A percentile compares a stretch with the other conserved stretches of the same genome.
phyloP scores from a whole-genome alignment of 495 filamentous ascomycete genomes.

The Neohortaea acidophila region DNA sequence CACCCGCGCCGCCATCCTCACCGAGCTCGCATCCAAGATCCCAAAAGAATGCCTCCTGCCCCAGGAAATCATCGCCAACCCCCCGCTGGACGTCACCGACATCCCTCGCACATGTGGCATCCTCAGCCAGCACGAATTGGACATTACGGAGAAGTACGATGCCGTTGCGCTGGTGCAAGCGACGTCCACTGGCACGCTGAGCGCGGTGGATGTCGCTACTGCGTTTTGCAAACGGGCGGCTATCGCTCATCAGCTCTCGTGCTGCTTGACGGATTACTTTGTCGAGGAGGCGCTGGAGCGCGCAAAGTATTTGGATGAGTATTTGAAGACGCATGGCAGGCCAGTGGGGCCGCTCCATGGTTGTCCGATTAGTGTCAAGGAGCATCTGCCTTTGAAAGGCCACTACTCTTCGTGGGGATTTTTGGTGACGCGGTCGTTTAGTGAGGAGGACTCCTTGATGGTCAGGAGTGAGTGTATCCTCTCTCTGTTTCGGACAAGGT shows the following conservation, averaged over 20 bases:
- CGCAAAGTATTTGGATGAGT: conserved; percentile 42
- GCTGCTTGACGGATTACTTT: conserved; percentile 46
- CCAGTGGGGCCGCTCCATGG: conserved; percentile 33
- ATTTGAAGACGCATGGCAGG: conserved; percentile 20
- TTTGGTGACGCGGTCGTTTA: conserved; percentile 20
- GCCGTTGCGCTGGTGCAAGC: conserved; percentile 16
- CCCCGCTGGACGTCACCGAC: conserved; percentile 15
- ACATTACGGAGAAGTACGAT: conserved; percentile 17
- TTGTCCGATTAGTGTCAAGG: conserved; percentile 24
- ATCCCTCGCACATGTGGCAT: conserved; percentile 12
- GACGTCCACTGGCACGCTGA: conserved; percentile 15
- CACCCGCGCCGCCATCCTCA: no score
- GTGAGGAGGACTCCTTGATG: conserved; percentile 18
- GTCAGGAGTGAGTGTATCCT: no score
- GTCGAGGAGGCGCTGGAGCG: conserved; percentile 45
- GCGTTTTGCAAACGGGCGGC: conserved; percentile 44
- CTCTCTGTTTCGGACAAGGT: no score
- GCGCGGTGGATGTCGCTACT: conserved; percentile 32
- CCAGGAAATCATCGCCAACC: no score
- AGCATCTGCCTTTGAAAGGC: conserved; percentile 25
- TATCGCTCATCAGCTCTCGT: conserved; percentile 41
- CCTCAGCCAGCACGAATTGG: conserved; percentile 14
- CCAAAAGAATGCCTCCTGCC: no score
- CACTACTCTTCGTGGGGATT: conserved; percentile 20
- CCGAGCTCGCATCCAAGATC: no score